Base-by-base conservation (phyloP, 83 land plant species). In the Diphasiastrum complanatum region DNA sequence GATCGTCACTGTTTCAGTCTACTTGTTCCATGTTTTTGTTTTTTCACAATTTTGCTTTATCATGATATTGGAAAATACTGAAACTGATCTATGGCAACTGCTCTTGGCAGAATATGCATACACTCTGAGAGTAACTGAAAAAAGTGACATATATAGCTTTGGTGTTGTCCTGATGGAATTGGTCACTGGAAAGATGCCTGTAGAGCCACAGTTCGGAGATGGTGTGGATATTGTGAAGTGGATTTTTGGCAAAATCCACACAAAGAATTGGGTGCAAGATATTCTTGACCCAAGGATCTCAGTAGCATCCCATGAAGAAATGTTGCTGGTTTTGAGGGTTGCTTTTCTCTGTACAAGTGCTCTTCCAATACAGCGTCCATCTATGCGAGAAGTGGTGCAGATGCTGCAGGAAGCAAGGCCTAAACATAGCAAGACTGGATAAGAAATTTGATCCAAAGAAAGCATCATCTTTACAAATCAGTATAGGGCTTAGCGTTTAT, bases 151-250 rank as follows among this genome's bases (percentile, higher is more conserved):
- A n/a, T n/a, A n/a, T n/a, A n/a, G n/a, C n/a, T n/a, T n/a, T n/a
- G n/a, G n/a, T n/a, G n/a, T n/a, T n/a, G n/a, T n/a, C n/a, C n/a
- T n/a, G n/a, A n/a, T n/a, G 81, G 87, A 84, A 46, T 70, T 84
- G 33, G 49, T 81, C 29, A 84, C 81, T 0, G 87, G 84, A 50
- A 84, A 66, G 58, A 75, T 70, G 40, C 79, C 81, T 16, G 64
- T 68, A 4, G 87, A 84, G 51, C 38, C 74, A 28, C 81, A 77
- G 29, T 84, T 84, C 43, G 87, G 87, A 8, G 87, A 84, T 41
- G 75, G 51, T 72, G 68, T 66, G 64, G 75, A 84, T 45, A 84
- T 84, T 43, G 69, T 69, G 33, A 57, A 58, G 19, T 84, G 81
- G 84, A 75, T 78, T 4, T 55, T 79, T 16, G 41, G 43, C 37